Conservation (phyloP, 176 grass and related monocot genomes). For the Zizania latifolia region DNA sequence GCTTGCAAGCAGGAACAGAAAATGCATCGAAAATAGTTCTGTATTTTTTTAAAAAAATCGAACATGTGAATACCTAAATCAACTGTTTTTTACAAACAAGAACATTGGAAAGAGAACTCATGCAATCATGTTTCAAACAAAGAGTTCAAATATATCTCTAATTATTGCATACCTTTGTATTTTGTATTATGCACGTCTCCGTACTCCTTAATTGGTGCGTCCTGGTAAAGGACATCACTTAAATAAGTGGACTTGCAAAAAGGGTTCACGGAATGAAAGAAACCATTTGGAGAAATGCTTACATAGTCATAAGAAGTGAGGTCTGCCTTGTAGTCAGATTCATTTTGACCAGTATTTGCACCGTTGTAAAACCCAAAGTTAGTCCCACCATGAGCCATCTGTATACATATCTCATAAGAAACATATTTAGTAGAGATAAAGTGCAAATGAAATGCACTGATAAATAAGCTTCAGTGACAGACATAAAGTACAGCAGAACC, state of each 20-base stretch:
- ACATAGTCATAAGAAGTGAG: slow-evolving; percentile 97
- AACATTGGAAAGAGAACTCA: neutral
- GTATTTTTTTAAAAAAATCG: neutral
- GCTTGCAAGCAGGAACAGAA: neutral
- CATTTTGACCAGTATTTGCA: slow-evolving; percentile 92
- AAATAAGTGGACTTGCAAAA: slow-evolving; percentile 26
- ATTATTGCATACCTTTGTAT: slow-evolving; percentile 65
- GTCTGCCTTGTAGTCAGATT: slow-evolving; percentile 81
- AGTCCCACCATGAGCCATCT: slow-evolving; percentile 99
- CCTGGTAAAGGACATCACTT: slow-evolving; percentile 38
- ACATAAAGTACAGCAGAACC: slow-evolving; percentile 98
- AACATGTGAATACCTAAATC: neutral
- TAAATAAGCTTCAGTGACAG: slow-evolving; percentile 32
- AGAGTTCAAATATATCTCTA: neutral
- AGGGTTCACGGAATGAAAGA: neutral
- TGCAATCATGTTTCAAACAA: slow-evolving; percentile 18
- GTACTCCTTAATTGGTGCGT: slow-evolving; percentile 96
- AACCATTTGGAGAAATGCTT: slow-evolving; percentile 26
- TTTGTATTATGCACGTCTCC: slow-evolving; percentile 84
- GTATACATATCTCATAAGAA: slow-evolving; percentile 36
- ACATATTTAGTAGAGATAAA: slow-evolving; percentile 18
- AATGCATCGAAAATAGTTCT: neutral
- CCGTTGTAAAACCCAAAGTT: slow-evolving; percentile 96
- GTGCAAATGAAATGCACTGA: slow-evolving; percentile 23
- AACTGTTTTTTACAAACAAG: neutral